Evolutionary conservation across 345 rosid species (phyloP).

Genomic region (Gossypium bickii): DNA sequence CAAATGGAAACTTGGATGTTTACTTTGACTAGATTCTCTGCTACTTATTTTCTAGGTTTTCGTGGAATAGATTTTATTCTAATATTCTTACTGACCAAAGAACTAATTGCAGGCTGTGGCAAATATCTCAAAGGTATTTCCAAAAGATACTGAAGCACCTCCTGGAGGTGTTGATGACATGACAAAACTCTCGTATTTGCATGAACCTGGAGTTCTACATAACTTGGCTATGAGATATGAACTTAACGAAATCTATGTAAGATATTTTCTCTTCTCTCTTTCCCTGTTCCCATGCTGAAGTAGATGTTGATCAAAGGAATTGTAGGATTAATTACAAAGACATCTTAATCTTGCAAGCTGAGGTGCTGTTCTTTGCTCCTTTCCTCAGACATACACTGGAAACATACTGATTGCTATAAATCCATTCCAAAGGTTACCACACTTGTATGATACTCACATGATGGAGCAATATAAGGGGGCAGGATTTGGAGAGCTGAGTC

Average conservation of each 20-base stretch:
- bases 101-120: slow-evolving; percentile 64
- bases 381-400: slow-evolving; percentile 88
- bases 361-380: slow-evolving; percentile 15
- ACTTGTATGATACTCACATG: slow-evolving; percentile 98
- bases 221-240: slow-evolving; percentile 95
- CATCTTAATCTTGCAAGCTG: slow-evolving; percentile 14
- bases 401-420: slow-evolving; percentile 96
- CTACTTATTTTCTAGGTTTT: neutral
- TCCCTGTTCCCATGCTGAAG: slow-evolving; percentile 1
- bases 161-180: slow-evolving; percentile 99
- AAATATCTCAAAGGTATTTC: slow-evolving; percentile 71
- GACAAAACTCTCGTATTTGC: slow-evolving; percentile 98
- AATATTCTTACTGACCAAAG: slow-evolving; percentile 7
- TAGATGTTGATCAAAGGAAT: slow-evolving; percentile 3
- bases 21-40: slow-evolving; percentile 7
- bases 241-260: slow-evolving; percentile 96
- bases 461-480: slow-evolving; percentile 99
- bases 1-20: slow-evolving; percentile 4
- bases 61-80: neutral
- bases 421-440: slow-evolving; percentile 98
- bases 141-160: slow-evolving; percentile 93
- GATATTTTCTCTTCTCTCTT: slow-evolving; percentile 24
- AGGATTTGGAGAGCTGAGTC: slow-evolving; percentile 94
- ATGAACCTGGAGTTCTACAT: slow-evolving; percentile 95
- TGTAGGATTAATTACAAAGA: neutral